Evolutionary conservation across 805 yeast species (phyloP).

Genomic region (Scheffersomyces coipomensis): DNA sequence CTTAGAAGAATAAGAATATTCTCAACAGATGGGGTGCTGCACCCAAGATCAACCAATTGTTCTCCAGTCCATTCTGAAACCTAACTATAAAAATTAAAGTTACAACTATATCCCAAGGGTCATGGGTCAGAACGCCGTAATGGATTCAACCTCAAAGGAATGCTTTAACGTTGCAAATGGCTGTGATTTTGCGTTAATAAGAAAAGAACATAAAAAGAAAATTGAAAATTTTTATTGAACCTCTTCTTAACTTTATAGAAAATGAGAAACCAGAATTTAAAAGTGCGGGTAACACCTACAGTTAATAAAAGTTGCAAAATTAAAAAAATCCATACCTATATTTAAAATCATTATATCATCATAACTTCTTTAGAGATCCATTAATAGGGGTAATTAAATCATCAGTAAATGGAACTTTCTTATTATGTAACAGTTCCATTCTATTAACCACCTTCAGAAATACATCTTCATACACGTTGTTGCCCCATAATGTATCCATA

Average conservation of each 20-base stretch:
- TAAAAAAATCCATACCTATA: neutral
- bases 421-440: conserved; percentile 5
- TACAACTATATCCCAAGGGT: conserved; percentile 58
- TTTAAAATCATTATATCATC: neutral
- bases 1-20: conserved; percentile 50
- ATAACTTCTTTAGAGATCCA: neutral
- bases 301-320: neutral
- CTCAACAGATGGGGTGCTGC: conserved; percentile 61
- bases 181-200: conserved; percentile 64
- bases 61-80: conserved; percentile 59
- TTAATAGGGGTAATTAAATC: neutral
- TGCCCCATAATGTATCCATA: conserved; percentile 32
- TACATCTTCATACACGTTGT: conserved; percentile 22
- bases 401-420: neutral
- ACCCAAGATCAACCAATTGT: conserved; percentile 64
- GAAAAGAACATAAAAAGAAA: conserved; percentile 7
- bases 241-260: conserved; percentile 12
- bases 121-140: conserved; percentile 70
- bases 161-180: conserved; percentile 60
- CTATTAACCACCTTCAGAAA: conserved; percentile 16
- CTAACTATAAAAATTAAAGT: conserved; percentile 36
- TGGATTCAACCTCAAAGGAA: conserved; percentile 70
- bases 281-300: conserved; percentile 26
- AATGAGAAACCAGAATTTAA: too few relatives aligned
- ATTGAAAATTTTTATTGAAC: conserved; percentile 1